A percentile compares a stretch with the other conserved stretches of the same genome.
Conservation (phyloP, 192 early-diverging fungal genomes). For the Backusella psychrophila region DNA sequence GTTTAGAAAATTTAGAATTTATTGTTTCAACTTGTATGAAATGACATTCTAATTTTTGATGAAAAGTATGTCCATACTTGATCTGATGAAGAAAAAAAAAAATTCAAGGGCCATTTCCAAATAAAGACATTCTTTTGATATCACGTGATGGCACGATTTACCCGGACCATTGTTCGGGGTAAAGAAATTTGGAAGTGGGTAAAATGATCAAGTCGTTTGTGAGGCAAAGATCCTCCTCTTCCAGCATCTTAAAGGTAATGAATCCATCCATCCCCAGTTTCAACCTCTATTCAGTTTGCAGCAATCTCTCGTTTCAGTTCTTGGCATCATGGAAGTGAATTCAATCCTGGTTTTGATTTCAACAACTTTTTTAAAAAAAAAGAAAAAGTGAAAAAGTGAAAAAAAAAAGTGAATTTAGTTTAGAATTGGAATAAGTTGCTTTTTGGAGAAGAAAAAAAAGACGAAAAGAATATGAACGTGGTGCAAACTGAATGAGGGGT, state of each 20-base stretch:
- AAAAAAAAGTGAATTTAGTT: background rate
- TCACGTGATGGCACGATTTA: background rate
- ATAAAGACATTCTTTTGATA: background rate
- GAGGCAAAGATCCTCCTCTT: conserved; percentile 7
- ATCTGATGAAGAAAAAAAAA: background rate
- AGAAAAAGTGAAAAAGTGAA: background rate
- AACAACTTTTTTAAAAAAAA: background rate
- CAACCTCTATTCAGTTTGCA: conserved; percentile 3
- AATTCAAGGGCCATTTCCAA: background rate
- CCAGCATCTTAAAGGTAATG: conserved; percentile 7
- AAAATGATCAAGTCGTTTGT: conserved; percentile 5
- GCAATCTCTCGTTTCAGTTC: background rate
- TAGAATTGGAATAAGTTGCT: too few relatives aligned
- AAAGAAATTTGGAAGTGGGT: conserved; percentile 1
- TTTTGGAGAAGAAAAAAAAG: too few relatives aligned
- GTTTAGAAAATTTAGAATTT: background rate
- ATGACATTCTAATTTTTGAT: too few relatives aligned
- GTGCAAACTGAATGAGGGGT: background rate
- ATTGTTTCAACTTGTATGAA: background rate
- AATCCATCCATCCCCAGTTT: conserved; percentile 3
- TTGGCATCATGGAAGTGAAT: background rate
- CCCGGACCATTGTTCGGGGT: background rate
- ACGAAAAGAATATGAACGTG: background rate
- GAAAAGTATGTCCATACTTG: too few relatives aligned
- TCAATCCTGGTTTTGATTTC: background rate